Evolutionary conservation across 192 early-diverging fungal species (phyloP), one percentile per base, ranked within the genome.

Genomic region (Geosiphon pyriformis): DNA sequence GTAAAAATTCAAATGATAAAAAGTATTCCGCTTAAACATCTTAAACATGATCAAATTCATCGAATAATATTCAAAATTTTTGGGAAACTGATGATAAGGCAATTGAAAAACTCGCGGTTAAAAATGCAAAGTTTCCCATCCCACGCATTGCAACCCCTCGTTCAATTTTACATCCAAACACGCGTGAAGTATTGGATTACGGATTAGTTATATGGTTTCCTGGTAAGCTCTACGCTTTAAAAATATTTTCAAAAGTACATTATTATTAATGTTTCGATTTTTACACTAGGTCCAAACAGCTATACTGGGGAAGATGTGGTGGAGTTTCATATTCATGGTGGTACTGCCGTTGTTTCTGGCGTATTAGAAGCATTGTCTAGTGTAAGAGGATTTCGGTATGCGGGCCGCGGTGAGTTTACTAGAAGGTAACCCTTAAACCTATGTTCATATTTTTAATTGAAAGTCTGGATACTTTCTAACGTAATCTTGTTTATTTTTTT

Each of bases 251-350:
- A 25, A 25, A 46, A 49, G 8, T 7, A 49, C 32, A 57, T 73
- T 60, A 30, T 31, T 37, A 4, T 31, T 26, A 23, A 15, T 4
- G 17, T 33, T 29, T 27, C n/a, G n/a, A 20, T 25, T 53, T n/a
- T 25, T 31, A 29, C 33, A 33, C 33, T 53, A 80, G 79, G 78
- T 1, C 90, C 87, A 0, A 75, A 74, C 15, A 89, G 87, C 17
- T 92, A 82, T 53, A 92, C 90, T 0, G 88, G 90, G 8, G 88
- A 92, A 55, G 88, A 90, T 68, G 80, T 82, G 47, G 85, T 82
- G 3, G 90, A 92, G 62, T 76, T 90, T 35, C 88, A 92, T 59
- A 74, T 86, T 6, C 90, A 92, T 70, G 90, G 88, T 29, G 88
- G 90, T 4, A 79, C 72, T 23, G 87, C 90, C 0, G 88, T 92